These are phyloP conservation scores for Eucalyptus marginata DNA, from an alignment of 345 rosid species.

Conservation along the genomic window DNA sequence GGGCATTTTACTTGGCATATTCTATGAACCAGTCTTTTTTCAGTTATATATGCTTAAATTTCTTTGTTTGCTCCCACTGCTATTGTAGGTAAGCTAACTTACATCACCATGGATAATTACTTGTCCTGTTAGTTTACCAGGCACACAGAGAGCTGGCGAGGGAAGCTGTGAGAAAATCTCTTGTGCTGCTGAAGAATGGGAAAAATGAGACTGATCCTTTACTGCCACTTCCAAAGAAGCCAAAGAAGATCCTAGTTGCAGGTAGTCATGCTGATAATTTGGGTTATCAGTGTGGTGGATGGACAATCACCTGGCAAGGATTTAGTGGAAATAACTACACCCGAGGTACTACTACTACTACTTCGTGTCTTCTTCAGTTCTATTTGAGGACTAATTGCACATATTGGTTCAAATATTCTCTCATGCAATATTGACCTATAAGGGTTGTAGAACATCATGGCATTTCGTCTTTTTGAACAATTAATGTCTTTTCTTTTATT, in stretches of 20 bases:
- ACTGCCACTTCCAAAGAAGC: constrained; percentile 77
- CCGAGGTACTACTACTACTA: constrained; percentile 30
- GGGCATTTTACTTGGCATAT: neutral
- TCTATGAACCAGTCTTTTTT: neutral
- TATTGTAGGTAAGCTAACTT: neutral
- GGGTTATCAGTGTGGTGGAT: constrained; percentile 97
- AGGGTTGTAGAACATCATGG: neutral
- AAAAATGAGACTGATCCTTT: constrained; percentile 39
- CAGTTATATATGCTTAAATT: neutral
- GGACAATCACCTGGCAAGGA: constrained; percentile 96
- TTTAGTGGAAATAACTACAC: constrained; percentile 58
- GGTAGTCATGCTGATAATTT: constrained; percentile 92
- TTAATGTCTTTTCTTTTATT: neutral
- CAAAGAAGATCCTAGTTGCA: constrained; percentile 66
- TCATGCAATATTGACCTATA: neutral
- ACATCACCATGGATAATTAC: neutral
- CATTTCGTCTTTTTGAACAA: neutral
- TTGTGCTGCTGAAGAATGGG: constrained; percentile 88
- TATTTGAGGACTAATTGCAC: neutral
- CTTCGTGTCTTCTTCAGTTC: neutral
- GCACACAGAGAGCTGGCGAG: constrained; percentile 89
- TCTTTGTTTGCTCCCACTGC: neutral
- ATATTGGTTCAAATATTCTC: neutral
- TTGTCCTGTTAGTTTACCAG: constrained; percentile 16
- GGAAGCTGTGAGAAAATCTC: constrained; percentile 95